Evolutionary conservation across 495 filamentous ascomycete genomes (phyloP), one percentile per base, ranked within the genome.

Genomic region (Penicillium pancosmium): DNA sequence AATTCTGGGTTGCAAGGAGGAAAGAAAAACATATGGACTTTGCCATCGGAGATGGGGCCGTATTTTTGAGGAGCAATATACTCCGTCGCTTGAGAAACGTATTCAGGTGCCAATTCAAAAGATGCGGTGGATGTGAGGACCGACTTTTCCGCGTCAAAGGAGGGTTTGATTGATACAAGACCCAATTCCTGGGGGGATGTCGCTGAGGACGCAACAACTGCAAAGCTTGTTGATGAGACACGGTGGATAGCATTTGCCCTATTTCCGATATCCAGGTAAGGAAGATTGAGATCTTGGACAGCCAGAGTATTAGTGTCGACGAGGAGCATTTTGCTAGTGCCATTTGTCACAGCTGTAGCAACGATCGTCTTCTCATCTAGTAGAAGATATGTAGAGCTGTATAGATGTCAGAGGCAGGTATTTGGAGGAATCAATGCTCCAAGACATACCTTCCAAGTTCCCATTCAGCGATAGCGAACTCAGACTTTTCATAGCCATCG

Each of bases 1-100:
- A 66, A 82, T 5, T 70, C 50, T 4, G 75, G 71, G 56, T 82
- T 83, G 7, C 69, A 61, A 4, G 81, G 81, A 23, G 74, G 69
- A 50, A 74, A 73, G 41, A 73, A 77, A 51, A 82, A 73, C 31
- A 74, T 75, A 54, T 82, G 67, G 8, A 79, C 62, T 15, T 62
- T 19, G 15, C 62, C 64, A 31, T 72, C 66, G 11, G 56, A 49
- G 3, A 40, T 54, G 8, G 68, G 66, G 6, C 63, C 66, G 19
- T 71, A 40, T 33, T 63, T 71, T 35, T 71, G 66, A 40, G 65
- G 65, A 11, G 66, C 63, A 16, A 52, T 65, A 38, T 44, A 63
- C 52, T 51, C 68, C 62, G 16, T 70, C 58, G 47, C 73, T 52
- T 5, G 70, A 61, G 67, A 82, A 33, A 82, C 66, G 34, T 67